Base-by-base conservation (phyloP, 2,329 filamentous ascomycete species). In the Thelonectria blattea region DNA sequence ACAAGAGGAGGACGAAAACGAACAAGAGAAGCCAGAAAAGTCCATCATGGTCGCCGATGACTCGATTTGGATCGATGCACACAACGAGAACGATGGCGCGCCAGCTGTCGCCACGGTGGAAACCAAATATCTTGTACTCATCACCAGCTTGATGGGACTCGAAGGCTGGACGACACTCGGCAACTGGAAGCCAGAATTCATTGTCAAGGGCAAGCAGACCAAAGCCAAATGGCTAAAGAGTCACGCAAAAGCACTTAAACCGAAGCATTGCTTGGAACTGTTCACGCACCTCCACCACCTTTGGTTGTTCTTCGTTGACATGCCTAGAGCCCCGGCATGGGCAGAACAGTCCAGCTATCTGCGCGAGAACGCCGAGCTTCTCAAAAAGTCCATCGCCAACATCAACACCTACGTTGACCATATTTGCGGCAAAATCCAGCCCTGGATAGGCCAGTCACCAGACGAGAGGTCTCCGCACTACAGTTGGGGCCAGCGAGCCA, bases 41-140 rank as follows among this genome's bases (percentile, higher is more conserved):
- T 9, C 10, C 22, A 50, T 18, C 9, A 47, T 46, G 17, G 5
- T 30, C 9, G 34, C 14, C 3, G 59, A 69, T 20, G 66, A 70
- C 37, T 68, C 69, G 11, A 47, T 71, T 20, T n/a, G 66, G 9
- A 47, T 71, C 34, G 58, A 59, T 10, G 22, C 59, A 10, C 65
- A 64, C n/a, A 20, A 54, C 1, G 52, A 62, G 20, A 17, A 42
- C 20, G 59, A 57, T 18, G 20, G 57, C 2, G 32, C 42, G 27
- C 45, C 5, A 41, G 50, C 10, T 61, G 42, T 47, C 7, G 50
- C 62, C n/a, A 34, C 48, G 5, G 47, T 71, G 4, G 46, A 47
- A 8, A 58, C 56, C n/a, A 22, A 56, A 22, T 12, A 42, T 9
- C 52, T 67, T 27, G 42, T 55, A 18, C 51, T 34, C 1, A 56